Base-by-base conservation (phyloP, 208 protist genomes). In the Histomonas meleagridis region DNA sequence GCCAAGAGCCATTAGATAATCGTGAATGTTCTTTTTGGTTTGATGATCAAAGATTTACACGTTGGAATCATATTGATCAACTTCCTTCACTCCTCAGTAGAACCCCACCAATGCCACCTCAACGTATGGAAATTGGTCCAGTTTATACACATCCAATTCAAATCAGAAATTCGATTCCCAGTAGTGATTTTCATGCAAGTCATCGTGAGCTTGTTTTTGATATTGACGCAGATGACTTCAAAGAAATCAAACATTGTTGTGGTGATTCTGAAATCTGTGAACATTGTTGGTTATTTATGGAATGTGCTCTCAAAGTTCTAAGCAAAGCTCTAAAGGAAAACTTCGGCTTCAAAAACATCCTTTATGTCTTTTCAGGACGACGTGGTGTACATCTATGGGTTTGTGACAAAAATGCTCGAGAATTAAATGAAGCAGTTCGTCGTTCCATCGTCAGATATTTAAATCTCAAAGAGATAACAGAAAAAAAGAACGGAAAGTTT, bases 201-300 rank as follows among this genome's bases (percentile, higher is more conserved):
- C 95, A 98, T 94, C 97, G 97, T 26, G 98, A 99, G 94, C 95
- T 99, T 0, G 97, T 99, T 9, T 99, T 99, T 92, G 98, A 99
- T 96, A 99, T 99, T 93, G 98, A 99, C 95, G 97, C 99, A 95
- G 97, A 97, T 60, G 98, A 99, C 94, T 99, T 99, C 95, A 97
- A 99, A 94, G 97, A 98, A 46, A 96, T 99, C 7, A 96, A 98
- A 21, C 96, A 95, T 0, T 99, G 98, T 93, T 98, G 97, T 94
- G 93, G 78, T 32, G 57, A 62, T 26, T 70, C 90, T 62, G 95
- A 95, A 70, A 97, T 99, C 35, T 99, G 98, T 94, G 14, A 79
- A 35, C 95, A 96, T 81, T 99, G 98, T 95, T 99, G 98, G 98
- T 92, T 94, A 14, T 98, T 98, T 93, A 98, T 99, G 96, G 93